Evolutionary conservation across 1,284 basidiomycete species (phyloP).

Genomic region (Anthracocystis setariae): DNA sequence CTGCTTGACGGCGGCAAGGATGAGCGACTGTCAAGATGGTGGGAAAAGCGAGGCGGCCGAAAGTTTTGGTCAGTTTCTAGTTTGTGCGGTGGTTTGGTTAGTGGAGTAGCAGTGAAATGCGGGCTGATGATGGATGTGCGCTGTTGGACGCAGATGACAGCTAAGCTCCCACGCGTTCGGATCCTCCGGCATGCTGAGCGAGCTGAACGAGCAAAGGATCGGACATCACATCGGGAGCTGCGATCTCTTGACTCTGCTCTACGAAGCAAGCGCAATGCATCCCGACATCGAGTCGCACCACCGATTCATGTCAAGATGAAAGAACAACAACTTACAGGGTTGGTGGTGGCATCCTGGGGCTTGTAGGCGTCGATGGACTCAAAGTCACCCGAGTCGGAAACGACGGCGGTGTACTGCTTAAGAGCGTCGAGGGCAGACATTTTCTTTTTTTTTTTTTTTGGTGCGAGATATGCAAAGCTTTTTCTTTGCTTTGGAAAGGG

Average conservation of each 20-base stretch:
- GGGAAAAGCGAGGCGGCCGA: not conserved
- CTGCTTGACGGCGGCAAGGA: conserved; percentile 93
- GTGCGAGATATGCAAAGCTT: too few species aligned
- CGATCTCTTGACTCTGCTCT: not conserved
- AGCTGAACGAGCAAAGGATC: not conserved
- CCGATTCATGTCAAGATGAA: not conserved
- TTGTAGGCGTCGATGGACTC: conserved; percentile 67
- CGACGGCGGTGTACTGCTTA: conserved; percentile 66
- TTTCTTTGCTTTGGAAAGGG: too few species aligned
- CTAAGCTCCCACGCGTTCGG: not conserved
- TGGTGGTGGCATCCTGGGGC: conserved; percentile 68
- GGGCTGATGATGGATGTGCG: not conserved
- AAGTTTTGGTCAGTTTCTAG: conserved; percentile 9
- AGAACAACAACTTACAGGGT: conserved; percentile 57
- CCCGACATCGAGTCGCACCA: too few species aligned
- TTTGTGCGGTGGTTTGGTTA: not conserved
- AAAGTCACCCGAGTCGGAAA: conserved; percentile 67
- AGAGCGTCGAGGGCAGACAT: conserved; percentile 64
- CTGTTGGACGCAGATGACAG: conserved; percentile 2
- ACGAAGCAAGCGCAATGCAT: too few species aligned
- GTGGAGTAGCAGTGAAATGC: not conserved
- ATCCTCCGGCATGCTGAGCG: not conserved
- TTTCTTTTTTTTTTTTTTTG: not conserved
- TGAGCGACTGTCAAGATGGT: conserved; percentile 69
- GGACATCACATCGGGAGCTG: not conserved